Percentiles rank a stretch among this genome's conserved stretches.
Evolutionary conservation across 2,329 filamentous ascomycete genomes (phyloP).

Genomic region (Dendrostoma leiphaemia): DNA sequence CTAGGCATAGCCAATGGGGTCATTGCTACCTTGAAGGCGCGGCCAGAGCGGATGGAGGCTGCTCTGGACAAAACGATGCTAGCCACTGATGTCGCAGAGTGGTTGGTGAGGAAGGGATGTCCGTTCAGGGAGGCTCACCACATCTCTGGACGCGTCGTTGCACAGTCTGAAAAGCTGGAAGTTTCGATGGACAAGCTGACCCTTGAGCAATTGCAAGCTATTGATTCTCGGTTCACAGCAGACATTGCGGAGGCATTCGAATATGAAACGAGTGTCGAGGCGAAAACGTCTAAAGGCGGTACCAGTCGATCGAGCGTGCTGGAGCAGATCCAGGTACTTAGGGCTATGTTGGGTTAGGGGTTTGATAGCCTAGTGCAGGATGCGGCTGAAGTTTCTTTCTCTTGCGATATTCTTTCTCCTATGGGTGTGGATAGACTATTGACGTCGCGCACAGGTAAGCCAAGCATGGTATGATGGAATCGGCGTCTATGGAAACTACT

Average conservation of each 20-base stretch:
- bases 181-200: conserved; percentile 69
- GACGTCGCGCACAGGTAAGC: too few species aligned
- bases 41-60: conserved; percentile 68
- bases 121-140: conserved; percentile 81
- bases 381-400: too few species aligned
- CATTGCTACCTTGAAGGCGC: conserved; percentile 67
- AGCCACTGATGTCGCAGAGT: conserved; percentile 66
- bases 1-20: conserved; percentile 78
- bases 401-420: too few species aligned
- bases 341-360: too few species aligned
- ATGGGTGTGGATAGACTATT: too few species aligned
- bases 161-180: conserved; percentile 62
- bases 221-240: conserved; percentile 68
- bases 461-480: too few species aligned
- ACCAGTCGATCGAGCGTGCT: conserved; percentile 69
- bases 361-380: too few species aligned
- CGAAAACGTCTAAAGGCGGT: conserved; percentile 72
- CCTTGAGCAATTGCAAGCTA: conserved; percentile 62
- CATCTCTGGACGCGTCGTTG: conserved; percentile 70
- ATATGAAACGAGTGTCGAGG: conserved; percentile 81
- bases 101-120: conserved; percentile 63
- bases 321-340: conserved; percentile 59
- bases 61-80: conserved; percentile 60
- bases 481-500: too few species aligned
- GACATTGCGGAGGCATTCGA: conserved; percentile 72